These are phyloP conservation scores for Trametes villosa DNA, from an alignment of 768 basidiomycete species.

Conservation along the genomic window DNA sequence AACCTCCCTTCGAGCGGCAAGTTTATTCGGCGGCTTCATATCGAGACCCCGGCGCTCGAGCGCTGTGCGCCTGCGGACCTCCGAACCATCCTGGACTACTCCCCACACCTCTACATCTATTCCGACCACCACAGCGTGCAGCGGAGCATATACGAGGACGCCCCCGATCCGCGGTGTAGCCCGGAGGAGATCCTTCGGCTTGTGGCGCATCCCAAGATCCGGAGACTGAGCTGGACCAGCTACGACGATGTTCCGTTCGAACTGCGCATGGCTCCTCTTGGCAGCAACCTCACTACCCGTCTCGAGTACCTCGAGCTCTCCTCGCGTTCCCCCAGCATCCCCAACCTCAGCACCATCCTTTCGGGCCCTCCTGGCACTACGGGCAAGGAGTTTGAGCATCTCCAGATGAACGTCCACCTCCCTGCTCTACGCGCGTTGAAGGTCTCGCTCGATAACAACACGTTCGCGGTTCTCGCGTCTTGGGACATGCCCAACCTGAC, in stretches of 20 bases:
- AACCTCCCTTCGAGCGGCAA: slow-evolving; percentile 30
- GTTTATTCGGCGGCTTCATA: slow-evolving; percentile 66
- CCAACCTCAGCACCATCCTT: slow-evolving; percentile 45
- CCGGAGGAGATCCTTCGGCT: slow-evolving; percentile 62
- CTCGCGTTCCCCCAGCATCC: slow-evolving; percentile 54
- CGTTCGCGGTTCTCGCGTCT: slow-evolving; percentile 64
- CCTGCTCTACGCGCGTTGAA: slow-evolving; percentile 72
- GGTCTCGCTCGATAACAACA: slow-evolving; percentile 71
- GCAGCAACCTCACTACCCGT: slow-evolving; percentile 52
- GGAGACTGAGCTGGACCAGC: slow-evolving; percentile 70
- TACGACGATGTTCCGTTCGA: slow-evolving; percentile 68
- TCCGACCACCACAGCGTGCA: slow-evolving; percentile 69
- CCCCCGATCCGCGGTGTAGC: slow-evolving; percentile 49
- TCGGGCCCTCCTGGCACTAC: slow-evolving; percentile 17
- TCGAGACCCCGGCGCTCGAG: slow-evolving; percentile 69
- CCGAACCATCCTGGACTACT: slow-evolving; percentile 68
- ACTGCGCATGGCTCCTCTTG: slow-evolving; percentile 56
- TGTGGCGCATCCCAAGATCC: slow-evolving; percentile 60
- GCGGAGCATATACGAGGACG: slow-evolving; percentile 52
- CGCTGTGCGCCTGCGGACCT: slow-evolving; percentile 69
- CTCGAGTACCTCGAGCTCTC: slow-evolving; percentile 74
- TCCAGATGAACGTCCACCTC: slow-evolving; percentile 46
- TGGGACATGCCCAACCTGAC: slow-evolving; percentile 69
- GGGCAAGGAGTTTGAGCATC: slow-evolving; percentile 2
- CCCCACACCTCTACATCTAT: slow-evolving; percentile 61